These are phyloP conservation scores for Seiridium unicorne DNA, from an alignment of 2,329 filamentous ascomycete genomes.

Conservation along the genomic window DNA sequence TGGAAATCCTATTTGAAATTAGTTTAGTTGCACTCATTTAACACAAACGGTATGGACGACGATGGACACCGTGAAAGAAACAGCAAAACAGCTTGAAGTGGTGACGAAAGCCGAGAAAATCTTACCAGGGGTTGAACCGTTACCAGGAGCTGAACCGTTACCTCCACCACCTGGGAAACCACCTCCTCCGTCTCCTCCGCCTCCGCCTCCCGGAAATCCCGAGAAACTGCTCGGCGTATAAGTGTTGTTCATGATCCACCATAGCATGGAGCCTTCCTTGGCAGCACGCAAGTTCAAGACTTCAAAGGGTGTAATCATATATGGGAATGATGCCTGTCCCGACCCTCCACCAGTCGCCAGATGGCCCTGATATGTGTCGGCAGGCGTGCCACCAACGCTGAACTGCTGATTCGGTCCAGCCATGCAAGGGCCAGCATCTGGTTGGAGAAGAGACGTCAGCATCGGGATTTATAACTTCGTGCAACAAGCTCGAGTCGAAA, in stretches of 20 bases:
- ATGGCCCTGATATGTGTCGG: slow-evolving; percentile 13
- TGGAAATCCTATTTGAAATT: no score
- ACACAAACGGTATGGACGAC: no score
- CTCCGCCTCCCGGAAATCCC: neutral
- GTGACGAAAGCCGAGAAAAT: no score
- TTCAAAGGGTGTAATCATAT: slow-evolving; percentile 51
- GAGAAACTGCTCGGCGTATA: slow-evolving; percentile 4
- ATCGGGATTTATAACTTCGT: neutral
- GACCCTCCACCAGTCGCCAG: slow-evolving; percentile 55
- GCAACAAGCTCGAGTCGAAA: slow-evolving; percentile 35
- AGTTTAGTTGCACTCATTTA: no score
- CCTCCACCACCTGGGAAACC: no score
- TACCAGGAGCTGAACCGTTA: no score
- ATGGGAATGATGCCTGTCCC: slow-evolving; percentile 48
- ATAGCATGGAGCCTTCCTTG: slow-evolving; percentile 34
- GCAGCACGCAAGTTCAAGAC: slow-evolving; percentile 44
- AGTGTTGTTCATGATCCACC: slow-evolving; percentile 43
- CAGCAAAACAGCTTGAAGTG: no score
- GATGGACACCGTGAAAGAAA: no score
- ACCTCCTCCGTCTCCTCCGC: no score
- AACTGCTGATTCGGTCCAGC: slow-evolving; percentile 37
- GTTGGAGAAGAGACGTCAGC: neutral
- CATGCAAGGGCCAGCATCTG: slow-evolving; percentile 60
- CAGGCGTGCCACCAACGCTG: slow-evolving; percentile 8
- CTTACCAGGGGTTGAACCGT: no score